Percentiles rank a stretch among this genome's conserved stretches.
Evolutionary conservation across 2,329 filamentous ascomycete species (phyloP).

Genomic region (Fusarium robinianum): DNA sequence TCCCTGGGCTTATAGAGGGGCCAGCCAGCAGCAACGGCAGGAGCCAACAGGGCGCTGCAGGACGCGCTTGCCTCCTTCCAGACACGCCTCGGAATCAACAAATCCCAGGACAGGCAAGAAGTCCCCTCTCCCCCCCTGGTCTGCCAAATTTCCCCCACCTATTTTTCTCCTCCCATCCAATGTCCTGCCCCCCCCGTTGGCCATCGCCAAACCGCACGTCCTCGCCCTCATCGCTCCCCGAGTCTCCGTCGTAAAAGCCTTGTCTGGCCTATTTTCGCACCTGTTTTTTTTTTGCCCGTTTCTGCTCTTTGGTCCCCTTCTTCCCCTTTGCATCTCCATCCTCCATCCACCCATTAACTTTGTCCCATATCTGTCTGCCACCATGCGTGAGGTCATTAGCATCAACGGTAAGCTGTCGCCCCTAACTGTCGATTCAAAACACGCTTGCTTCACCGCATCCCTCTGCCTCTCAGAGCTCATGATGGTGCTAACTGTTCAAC

Average conservation of each 20-base stretch:
- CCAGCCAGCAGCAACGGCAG: conserved; percentile 24
- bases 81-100: conserved; percentile 46
- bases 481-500: conserved; percentile 56
- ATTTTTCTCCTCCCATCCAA: conserved; percentile 44
- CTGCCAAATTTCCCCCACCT: conserved; percentile 55
- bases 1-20: conserved; percentile 5
- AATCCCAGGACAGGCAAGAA: conserved; percentile 42
- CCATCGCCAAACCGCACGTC: conserved; percentile 37
- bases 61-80: conserved; percentile 45
- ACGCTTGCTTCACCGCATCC: conserved; percentile 50
- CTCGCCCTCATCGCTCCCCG: conserved; percentile 35
- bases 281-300: conserved; percentile 30
- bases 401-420: conserved; percentile 87
- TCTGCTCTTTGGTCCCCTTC: conserved; percentile 33
- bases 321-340: conserved; percentile 42
- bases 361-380: conserved; percentile 56
- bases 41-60: conserved; percentile 29
- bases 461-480: conserved; percentile 10
- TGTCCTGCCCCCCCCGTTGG: conserved; percentile 30
- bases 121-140: conserved; percentile 44
- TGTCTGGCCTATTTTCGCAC: conserved; percentile 33
- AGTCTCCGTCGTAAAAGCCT: conserved; percentile 38
- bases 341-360: conserved; percentile 33
- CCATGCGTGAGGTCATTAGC: conserved; percentile 99
- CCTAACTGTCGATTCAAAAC: conserved; percentile 34